Conservation (phyloP, 2,329 filamentous ascomycete genomes). For the Diatrype stigma region DNA sequence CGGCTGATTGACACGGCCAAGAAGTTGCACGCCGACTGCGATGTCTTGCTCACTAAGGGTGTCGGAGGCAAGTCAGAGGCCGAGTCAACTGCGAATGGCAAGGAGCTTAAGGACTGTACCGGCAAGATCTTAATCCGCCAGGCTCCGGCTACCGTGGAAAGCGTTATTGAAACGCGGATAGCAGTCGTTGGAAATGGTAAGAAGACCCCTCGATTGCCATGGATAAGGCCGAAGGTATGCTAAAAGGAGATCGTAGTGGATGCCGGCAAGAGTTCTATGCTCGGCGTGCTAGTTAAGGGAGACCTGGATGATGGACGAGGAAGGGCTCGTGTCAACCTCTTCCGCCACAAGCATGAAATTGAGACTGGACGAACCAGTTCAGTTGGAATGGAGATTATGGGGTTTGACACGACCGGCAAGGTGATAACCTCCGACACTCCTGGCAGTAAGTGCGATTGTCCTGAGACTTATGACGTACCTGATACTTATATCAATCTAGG, state of each 20-base stretch:
- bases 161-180: slow-evolving; percentile 92
- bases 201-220: slow-evolving; percentile 8
- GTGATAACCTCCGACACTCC: slow-evolving; percentile 78
- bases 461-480: too few species aligned
- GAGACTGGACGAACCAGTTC: slow-evolving; percentile 94
- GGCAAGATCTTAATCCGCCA: slow-evolving; percentile 86
- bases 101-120: slow-evolving; percentile 69
- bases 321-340: slow-evolving; percentile 89
- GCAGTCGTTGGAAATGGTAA: slow-evolving; percentile 91
- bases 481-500: slow-evolving; percentile 29
- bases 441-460: slow-evolving; percentile 56
- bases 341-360: slow-evolving; percentile 96
- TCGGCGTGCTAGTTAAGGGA: slow-evolving; percentile 93
- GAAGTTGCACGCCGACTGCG: slow-evolving; percentile 66
- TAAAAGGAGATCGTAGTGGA: slow-evolving; percentile 57
- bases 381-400: slow-evolving; percentile 98
- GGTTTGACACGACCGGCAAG: slow-evolving; percentile 82
- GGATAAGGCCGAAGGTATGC: slow-evolving; percentile 1
- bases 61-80: slow-evolving; percentile 76
- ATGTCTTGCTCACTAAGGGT: slow-evolving; percentile 83
- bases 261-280: slow-evolving; percentile 92
- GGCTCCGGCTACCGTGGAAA: slow-evolving; percentile 68
- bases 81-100: slow-evolving; percentile 46
- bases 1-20: slow-evolving; percentile 64
- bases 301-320: slow-evolving; percentile 92